Evolutionary conservation across 768 basidiomycete species (phyloP), one percentile per base, ranked within the genome.

Genomic region (Favolaschia claudopus): DNA sequence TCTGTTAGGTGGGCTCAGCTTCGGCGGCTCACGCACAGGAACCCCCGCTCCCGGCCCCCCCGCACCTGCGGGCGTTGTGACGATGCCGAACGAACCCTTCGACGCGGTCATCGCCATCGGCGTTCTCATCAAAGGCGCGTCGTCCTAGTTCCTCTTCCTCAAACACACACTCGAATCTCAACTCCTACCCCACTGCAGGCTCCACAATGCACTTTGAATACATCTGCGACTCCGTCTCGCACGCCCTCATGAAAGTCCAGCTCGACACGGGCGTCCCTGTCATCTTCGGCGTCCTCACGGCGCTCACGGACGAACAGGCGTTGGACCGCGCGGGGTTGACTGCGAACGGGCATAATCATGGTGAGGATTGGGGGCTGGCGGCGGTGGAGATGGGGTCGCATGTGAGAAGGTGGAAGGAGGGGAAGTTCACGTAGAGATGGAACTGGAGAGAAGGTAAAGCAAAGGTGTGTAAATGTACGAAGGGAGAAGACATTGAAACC

Each of bases 191-290:
- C n/a, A n/a, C 8, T 24, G 4, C 34, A 64, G 63, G 97, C 49
- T 82, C 87, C 1, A 99, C 97, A 17, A 97, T 97, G 95, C 97
- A 99, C 79, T 99, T 99, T 74, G 97, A 99, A 74, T 99, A 99
- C 82, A 99, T 99, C 74, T 92, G 86, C 74, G 95, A 98, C 68
- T 86, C 88, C 60, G 96, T 98, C 58, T 88, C 94, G 37, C 92
- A 98, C 67, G 95, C 89, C 39, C 80, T 99, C 63, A 99, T 99
- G 97, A 86, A 85, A 68, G 87, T 98, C 20, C 95, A 96, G 76
- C 79, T 98, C 67, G 96, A 99, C 74, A 89, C 92, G 1, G 95
- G 95, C 15, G 86, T 92, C 22, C 97, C 97, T 1, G 92, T 99
- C 68, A 89, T 99, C 65, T 99, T 99, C 74, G 97, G 97, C 37